A percentile compares a stretch with the other conserved stretches of the same genome.
Conservation (phyloP, 306 rosid species). For the Malus sylvestris region DNA sequence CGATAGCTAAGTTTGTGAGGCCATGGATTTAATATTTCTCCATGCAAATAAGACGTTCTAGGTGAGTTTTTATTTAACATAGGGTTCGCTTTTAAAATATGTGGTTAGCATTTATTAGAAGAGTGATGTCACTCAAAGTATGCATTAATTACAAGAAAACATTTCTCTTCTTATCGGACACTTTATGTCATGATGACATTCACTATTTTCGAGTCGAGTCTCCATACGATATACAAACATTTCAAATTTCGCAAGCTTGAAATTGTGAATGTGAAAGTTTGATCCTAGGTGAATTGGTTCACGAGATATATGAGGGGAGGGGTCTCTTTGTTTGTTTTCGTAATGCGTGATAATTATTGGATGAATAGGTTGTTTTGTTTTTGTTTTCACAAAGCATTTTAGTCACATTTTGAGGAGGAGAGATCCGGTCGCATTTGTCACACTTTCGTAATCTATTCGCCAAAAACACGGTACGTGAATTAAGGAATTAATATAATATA, state of each 20-base stretch:
- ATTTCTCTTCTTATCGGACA: rapidly evolving
- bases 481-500: neutral
- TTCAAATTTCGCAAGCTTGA: neutral
- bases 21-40: too few species aligned
- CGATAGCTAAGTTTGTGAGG: too few species aligned
- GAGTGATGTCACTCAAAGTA: rapidly evolving
- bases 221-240: neutral
- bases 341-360: neutral
- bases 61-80: too few species aligned
- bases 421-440: neutral
- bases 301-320: neutral
- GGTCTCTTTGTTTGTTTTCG: neutral
- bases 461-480: too few species aligned
- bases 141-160: too few species aligned
- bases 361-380: neutral
- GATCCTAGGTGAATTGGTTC: neutral
- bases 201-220: neutral
- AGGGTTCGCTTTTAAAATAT: too few species aligned
- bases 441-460: neutral
- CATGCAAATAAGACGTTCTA: too few species aligned
- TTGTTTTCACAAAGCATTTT: neutral
- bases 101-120: too few species aligned
- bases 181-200: neutral
- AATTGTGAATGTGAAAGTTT: neutral
- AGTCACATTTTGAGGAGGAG: neutral